Conservation (phyloP, 192 early-diverging fungal genomes). For the Mortierella hygrophila region DNA sequence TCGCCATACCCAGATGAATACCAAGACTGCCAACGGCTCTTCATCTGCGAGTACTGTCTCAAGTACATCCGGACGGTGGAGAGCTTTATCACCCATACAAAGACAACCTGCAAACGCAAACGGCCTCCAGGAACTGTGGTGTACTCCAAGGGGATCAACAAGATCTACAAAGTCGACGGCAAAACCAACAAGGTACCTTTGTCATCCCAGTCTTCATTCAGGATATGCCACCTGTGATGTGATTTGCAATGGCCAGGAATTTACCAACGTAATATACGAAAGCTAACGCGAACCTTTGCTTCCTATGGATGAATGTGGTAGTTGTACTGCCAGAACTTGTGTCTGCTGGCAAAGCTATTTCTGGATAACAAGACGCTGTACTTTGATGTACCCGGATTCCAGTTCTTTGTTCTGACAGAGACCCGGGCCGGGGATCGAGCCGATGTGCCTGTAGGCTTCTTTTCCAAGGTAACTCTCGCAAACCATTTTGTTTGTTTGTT, state of each 20-base stretch:
- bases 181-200: slow-evolving; percentile 77
- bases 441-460: slow-evolving; percentile 90
- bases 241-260: background rate
- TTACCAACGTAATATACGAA: background rate
- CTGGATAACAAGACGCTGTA: slow-evolving; percentile 97
- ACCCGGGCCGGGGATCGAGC: slow-evolving; percentile 53
- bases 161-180: slow-evolving; percentile 91
- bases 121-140: slow-evolving; percentile 85
- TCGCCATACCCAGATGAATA: slow-evolving; percentile 97
- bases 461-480: slow-evolving; percentile 83
- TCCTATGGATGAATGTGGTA: slow-evolving; percentile 28
- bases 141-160: slow-evolving; percentile 77
- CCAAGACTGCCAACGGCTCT: slow-evolving; percentile 74
- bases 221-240: background rate
- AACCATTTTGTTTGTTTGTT: background rate
- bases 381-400: slow-evolving; percentile 92
- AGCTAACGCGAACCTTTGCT: background rate
- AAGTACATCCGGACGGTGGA: slow-evolving; percentile 90
- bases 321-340: slow-evolving; percentile 96
- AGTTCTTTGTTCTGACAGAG: slow-evolving; percentile 93
- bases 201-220: background rate
- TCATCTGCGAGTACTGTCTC: slow-evolving; percentile 93
- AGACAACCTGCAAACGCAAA: slow-evolving; percentile 66
- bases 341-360: slow-evolving; percentile 93
- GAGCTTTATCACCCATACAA: slow-evolving; percentile 55